Conservation (phyloP, 148 eudicot genomes). For the Nyssa sinensis region DNA sequence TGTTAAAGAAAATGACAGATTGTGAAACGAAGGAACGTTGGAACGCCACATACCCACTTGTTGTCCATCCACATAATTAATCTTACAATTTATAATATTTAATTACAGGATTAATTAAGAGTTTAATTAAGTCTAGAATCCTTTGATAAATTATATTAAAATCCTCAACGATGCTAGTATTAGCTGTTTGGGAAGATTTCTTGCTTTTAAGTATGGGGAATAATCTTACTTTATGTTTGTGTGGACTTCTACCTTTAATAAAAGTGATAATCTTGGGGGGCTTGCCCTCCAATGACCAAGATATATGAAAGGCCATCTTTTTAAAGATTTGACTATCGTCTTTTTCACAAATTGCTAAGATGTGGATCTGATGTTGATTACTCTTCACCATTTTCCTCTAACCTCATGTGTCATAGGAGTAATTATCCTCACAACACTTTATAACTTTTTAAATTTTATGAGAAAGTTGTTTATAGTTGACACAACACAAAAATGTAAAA, state of each 20-base stretch:
- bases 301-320: neutral
- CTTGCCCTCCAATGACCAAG: constrained; percentile 22
- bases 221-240: constrained; percentile 7
- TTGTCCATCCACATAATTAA: neutral
- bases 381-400: too few relatives aligned
- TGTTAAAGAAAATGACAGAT: neutral
- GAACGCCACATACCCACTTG: constrained; percentile 32
- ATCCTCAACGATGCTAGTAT: too few relatives aligned
- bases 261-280: constrained; percentile 16
- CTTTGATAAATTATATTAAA: too few relatives aligned
- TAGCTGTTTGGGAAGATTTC: too few relatives aligned
- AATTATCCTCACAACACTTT: too few relatives aligned
- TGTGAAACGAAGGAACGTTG: constrained; percentile 16
- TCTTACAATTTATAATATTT: neutral
- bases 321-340: constrained; percentile 18
- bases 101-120: neutral
- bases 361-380: neutral
- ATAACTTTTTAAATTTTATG: too few relatives aligned
- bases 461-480: too few relatives aligned
- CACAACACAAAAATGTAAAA: too few relatives aligned
- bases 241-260: constrained; percentile 8
- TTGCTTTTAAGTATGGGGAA: constrained; percentile 5
- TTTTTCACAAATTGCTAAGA: constrained; percentile 1
- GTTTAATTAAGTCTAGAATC: constrained; percentile 6
- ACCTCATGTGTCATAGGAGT: too few relatives aligned